Conservation (phyloP, 129 eudicot species). For the Arctium minus region DNA sequence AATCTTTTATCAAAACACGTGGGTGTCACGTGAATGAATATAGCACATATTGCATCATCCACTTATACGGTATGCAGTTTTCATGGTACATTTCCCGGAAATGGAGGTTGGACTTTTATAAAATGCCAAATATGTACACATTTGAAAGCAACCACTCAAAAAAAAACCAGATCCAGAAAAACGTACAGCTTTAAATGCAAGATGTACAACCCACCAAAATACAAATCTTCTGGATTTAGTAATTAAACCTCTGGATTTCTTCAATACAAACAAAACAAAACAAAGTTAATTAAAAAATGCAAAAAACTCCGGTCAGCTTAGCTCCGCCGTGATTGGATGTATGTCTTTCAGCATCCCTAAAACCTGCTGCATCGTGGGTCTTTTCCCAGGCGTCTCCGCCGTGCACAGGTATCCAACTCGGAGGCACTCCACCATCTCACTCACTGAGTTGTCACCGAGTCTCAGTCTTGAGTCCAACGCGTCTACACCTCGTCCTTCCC, state of each 20-base stretch:
- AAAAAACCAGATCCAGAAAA: conserved; percentile 1
- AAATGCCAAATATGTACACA: conserved; percentile 24
- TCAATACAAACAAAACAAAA: not conserved
- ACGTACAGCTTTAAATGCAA: conserved; percentile 17
- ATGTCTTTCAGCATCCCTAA: conserved; percentile 84
- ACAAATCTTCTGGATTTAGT: conserved; percentile 2
- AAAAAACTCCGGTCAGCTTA: conserved; percentile 27
- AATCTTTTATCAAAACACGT: not conserved
- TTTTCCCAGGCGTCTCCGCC: conserved; percentile 68
- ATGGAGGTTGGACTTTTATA: conserved; percentile 15
- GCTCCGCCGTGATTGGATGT: conserved; percentile 45
- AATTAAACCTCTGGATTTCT: conserved; percentile 16
- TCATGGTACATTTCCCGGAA: conserved; percentile 10
- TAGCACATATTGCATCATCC: conserved; percentile 1
- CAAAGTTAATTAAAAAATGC: not conserved
- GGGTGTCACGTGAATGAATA: conserved; percentile 12
- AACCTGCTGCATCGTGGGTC: conserved; percentile 94
- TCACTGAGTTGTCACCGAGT: conserved; percentile 53
- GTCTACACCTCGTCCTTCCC: conserved; percentile 51
- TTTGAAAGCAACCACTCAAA: conserved; percentile 22
- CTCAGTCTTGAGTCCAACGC: conserved; percentile 68
- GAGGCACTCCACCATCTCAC: conserved; percentile 85
- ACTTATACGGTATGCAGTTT: conserved; percentile 17
- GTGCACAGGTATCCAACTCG: conserved; percentile 94
- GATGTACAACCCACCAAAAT: conserved; percentile 11